Conservation (phyloP, 192 early-diverging fungal genomes). For the Powellomyces hirtus region DNA sequence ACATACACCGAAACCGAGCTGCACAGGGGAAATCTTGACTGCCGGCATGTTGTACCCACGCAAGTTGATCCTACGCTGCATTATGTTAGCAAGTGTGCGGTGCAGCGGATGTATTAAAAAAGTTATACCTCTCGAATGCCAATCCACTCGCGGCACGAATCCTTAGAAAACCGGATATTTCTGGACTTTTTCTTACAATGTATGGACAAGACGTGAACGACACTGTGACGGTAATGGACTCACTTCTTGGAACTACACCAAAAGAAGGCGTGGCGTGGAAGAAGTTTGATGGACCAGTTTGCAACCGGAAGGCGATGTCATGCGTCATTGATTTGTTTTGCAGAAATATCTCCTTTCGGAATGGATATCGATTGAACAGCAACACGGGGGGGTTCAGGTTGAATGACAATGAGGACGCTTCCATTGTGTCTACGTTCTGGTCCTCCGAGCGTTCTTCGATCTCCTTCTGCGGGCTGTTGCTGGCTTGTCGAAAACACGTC, state of each 20-base stretch:
- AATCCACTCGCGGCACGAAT: slow-evolving; percentile 39
- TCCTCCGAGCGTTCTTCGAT: background rate
- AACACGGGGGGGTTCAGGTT: slow-evolving; percentile 42
- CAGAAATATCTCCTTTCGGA: slow-evolving; percentile 35
- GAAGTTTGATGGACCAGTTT: slow-evolving; percentile 38
- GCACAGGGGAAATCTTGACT: slow-evolving; percentile 32
- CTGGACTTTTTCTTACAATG: slow-evolving; percentile 28
- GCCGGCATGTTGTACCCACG: slow-evolving; percentile 49
- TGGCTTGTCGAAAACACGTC: background rate
- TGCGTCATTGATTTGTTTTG: slow-evolving; percentile 43
- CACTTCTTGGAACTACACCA: slow-evolving; percentile 40
- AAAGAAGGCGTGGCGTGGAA: slow-evolving; percentile 39
- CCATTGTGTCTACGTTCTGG: background rate
- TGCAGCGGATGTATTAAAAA: background rate
- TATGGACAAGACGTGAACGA: slow-evolving; percentile 37
- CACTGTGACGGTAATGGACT: slow-evolving; percentile 31
- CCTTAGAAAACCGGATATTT: slow-evolving; percentile 42
- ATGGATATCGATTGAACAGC: slow-evolving; percentile 43
- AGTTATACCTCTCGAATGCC: slow-evolving; percentile 50
- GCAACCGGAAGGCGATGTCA: slow-evolving; percentile 36
- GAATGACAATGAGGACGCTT: slow-evolving; percentile 35
- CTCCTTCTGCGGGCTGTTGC: background rate
- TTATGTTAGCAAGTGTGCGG: background rate
- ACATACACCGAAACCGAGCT: slow-evolving; percentile 48
- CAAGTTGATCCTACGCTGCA: slow-evolving; percentile 35